A percentile compares a stretch with the other conserved stretches of the same genome.
Evolutionary conservation across 2,329 filamentous ascomycete genomes (phyloP).

Genomic region (Fusarium caatingaense): DNA sequence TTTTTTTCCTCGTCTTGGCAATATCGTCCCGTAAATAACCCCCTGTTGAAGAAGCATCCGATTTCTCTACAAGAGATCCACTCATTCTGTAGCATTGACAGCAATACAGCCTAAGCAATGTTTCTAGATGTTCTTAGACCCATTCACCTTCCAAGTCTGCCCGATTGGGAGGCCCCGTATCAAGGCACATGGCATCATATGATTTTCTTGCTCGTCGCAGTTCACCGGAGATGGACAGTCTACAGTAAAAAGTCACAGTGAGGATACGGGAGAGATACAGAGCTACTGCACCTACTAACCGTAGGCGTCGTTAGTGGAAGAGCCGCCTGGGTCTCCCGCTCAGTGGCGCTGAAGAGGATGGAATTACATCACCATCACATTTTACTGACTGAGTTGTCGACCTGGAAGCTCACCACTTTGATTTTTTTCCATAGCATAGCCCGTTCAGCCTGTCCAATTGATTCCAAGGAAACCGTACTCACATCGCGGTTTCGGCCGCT

Average conservation of each 20-base stretch:
- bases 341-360: constrained; percentile 18
- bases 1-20: constrained; percentile 4
- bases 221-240: background rate
- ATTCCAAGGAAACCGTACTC: background rate
- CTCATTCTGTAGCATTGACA: constrained; percentile 8
- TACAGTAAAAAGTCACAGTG: background rate
- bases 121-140: constrained; percentile 37
- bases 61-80: constrained; percentile 19
- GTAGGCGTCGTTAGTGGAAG: constrained; percentile 22
- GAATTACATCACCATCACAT: constrained; percentile 45
- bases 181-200: constrained; percentile 44
- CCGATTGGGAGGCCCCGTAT: constrained; percentile 38
- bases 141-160: constrained; percentile 32
- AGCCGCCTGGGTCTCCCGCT: constrained; percentile 34
- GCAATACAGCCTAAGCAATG: constrained; percentile 7
- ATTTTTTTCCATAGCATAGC: background rate
- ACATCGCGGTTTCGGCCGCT: constrained; percentile 28
- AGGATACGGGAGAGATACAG: constrained; percentile 10
- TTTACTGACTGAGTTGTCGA: constrained; percentile 1
- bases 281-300: constrained; percentile 18
- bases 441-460: background rate
- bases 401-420: background rate
- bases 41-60: constrained; percentile 27
- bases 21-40: constrained; percentile 14
- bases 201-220: constrained; percentile 31